These are phyloP conservation scores for Phylloporus rhodoxanthus DNA, from an alignment of 768 basidiomycete genomes.

Conservation along the genomic window DNA sequence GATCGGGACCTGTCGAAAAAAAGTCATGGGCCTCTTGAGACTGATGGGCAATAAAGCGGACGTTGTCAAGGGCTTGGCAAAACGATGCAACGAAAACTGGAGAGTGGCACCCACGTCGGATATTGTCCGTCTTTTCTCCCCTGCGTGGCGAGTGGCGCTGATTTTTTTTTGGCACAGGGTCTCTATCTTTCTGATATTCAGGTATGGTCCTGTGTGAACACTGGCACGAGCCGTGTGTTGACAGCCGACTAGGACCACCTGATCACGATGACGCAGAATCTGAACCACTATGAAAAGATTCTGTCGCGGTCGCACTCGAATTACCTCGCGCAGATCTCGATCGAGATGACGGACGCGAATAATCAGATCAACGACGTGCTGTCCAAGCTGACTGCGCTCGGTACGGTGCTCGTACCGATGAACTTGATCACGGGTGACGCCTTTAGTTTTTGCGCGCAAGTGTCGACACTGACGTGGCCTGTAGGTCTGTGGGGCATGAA, in stretches of 20 bases:
- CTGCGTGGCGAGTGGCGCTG: constrained; percentile 1
- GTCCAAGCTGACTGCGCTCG: constrained; percentile 92
- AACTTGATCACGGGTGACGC: constrained; percentile 84
- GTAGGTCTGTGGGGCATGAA: constrained; percentile 97
- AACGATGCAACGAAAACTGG: constrained; percentile 98
- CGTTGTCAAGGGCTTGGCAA: constrained; percentile 97
- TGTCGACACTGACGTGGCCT: neutral
- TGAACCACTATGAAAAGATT: constrained; percentile 99
- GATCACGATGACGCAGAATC: constrained; percentile 99
- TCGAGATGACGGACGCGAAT: constrained; percentile 99
- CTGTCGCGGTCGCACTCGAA: constrained; percentile 97
- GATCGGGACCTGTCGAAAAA: constrained; percentile 97
- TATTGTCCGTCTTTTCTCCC: constrained; percentile 52
- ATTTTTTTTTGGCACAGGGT: constrained; percentile 46
- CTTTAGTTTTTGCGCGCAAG: neutral
- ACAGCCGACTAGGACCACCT: constrained; percentile 65
- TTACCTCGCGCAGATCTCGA: constrained; percentile 98
- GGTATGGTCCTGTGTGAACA: constrained; percentile 29
- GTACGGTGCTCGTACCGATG: constrained; percentile 96
- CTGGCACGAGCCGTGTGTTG: neutral
- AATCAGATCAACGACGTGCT: constrained; percentile 99
- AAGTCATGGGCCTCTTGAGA: constrained; percentile 95
- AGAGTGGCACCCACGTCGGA: constrained; percentile 96
- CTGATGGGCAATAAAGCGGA: constrained; percentile 99
- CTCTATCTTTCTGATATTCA: constrained; percentile 95